Evolutionary conservation across 352 stramenopile species (phyloP).

Genomic region (Phytophthora kernoviae): DNA sequence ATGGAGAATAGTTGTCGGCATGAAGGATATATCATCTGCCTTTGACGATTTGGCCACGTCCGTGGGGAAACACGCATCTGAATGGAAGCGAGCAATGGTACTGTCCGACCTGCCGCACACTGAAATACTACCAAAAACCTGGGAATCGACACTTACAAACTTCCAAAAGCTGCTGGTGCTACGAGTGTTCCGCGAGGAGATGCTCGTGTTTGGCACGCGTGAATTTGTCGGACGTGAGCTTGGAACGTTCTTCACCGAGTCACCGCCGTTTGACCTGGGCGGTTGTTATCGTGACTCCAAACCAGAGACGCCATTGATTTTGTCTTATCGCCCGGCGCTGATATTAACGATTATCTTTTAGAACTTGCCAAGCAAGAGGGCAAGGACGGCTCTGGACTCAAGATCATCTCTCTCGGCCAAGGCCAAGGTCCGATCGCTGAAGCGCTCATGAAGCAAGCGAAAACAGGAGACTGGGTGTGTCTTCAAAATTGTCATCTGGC

Average conservation of each 20-base stretch:
- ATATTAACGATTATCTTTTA: conserved; percentile 95
- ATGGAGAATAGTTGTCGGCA: conserved; percentile 73
- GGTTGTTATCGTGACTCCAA: conserved; percentile 93
- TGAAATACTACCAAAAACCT: conserved; percentile 65
- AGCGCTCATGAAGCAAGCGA: conserved; percentile 89
- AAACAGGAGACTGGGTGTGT: conserved; percentile 94
- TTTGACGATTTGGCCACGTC: conserved; percentile 58
- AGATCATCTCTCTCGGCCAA: conserved; percentile 95
- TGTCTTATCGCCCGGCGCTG: conserved; percentile 91
- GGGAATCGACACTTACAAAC: conserved; percentile 76
- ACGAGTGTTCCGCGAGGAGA: conserved; percentile 89
- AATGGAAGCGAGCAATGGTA: conserved; percentile 84
- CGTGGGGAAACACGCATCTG: conserved; percentile 41
- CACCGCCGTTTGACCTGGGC: conserved; percentile 92
- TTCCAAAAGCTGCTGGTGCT: conserved; percentile 93
- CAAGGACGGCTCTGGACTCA: conserved; percentile 85
- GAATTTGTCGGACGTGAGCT: conserved; percentile 86
- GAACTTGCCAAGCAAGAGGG: conserved; percentile 90
- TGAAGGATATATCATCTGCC: conserved; percentile 64
- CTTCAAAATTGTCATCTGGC: conserved; percentile 95
- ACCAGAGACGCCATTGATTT: conserved; percentile 94
- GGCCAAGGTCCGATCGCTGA: conserved; percentile 93
- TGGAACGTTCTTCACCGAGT: conserved; percentile 88
- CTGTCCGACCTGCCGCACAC: conserved; percentile 80
- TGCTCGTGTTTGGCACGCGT: conserved; percentile 87